Conservation (phyloP, 208 protist genomes). For the Trichomonas vaginalis region DNA sequence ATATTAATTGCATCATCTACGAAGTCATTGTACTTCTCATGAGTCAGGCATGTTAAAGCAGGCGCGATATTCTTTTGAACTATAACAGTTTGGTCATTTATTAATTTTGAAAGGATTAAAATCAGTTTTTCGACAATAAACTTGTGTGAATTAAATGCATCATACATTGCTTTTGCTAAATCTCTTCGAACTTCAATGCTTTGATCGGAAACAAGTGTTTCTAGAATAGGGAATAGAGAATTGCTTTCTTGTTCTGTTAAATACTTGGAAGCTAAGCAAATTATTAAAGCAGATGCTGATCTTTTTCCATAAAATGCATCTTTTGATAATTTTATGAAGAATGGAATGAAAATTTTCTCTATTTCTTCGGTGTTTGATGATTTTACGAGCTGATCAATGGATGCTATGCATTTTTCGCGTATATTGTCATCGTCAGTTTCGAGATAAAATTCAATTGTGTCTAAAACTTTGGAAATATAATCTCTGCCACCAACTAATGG, state of each 20-base stretch:
- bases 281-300: not conserved
- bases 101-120: not conserved
- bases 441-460: not conserved
- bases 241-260: not conserved
- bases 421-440: not conserved
- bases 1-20: not conserved
- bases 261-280: not conserved
- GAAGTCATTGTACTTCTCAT: not conserved
- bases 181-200: not conserved
- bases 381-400: not conserved
- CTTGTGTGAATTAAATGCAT: not conserved
- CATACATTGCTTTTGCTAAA: not conserved
- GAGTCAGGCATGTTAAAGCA: not conserved
- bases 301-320: not conserved
- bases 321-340: not conserved
- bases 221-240: not conserved
- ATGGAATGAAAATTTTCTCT: not conserved
- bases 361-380: not conserved
- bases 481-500: not conserved
- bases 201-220: not conserved
- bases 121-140: not conserved
- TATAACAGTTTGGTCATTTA: not conserved
- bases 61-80: not conserved
- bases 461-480: not conserved
- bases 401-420: not conserved